Evolutionary conservation across 768 basidiomycete genomes (phyloP), one percentile per base, ranked within the genome.

Genomic region (Leccinum longicurvipes): DNA sequence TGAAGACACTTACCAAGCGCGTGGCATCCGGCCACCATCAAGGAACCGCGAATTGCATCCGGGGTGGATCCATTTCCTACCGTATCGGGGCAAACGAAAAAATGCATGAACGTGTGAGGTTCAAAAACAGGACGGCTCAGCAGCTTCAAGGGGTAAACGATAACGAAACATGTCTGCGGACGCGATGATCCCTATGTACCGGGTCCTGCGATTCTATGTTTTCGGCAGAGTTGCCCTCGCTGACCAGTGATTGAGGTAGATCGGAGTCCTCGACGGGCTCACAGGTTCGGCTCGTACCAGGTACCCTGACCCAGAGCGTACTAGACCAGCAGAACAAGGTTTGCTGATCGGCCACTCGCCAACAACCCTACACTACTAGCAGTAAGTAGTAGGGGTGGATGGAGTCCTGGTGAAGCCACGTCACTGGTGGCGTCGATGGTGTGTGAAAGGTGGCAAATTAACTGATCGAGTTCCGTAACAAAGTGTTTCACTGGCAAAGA

Each of bases 351-450:
- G n/a, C n/a, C n/a, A n/a, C n/a, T n/a, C n/a, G n/a, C n/a, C n/a
- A n/a, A n/a, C n/a, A n/a, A n/a, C n/a, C n/a, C n/a, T n/a, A n/a
- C n/a, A n/a, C n/a, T n/a, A n/a, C n/a, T n/a, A n/a, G n/a, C n/a
- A n/a, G n/a, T n/a, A n/a, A n/a, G n/a, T n/a, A n/a, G n/a, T n/a
- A n/a, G n/a, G 17, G 10, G 9, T 9, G 42, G 23, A 21, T 23
- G 9, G 32, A 10, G 21, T 17, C 17, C 25, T 46, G 50, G 48
- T 23, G n/a, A 25, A 31, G 34, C 42, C 44, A 42, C 53, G 42
- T 57, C 61, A 62, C 44, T 2, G 17, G 53, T 47, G 45, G 59
- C 29, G 52, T 48, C 49, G 29, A 27, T 44, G 32, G 28, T 45
- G 28, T 45, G 61, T 47, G 47, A 28, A 53, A 19, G 51, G 23